Evolutionary conservation across 169 alveolate species (phyloP).

Genomic region (Plasmodium blacklocki): DNA sequence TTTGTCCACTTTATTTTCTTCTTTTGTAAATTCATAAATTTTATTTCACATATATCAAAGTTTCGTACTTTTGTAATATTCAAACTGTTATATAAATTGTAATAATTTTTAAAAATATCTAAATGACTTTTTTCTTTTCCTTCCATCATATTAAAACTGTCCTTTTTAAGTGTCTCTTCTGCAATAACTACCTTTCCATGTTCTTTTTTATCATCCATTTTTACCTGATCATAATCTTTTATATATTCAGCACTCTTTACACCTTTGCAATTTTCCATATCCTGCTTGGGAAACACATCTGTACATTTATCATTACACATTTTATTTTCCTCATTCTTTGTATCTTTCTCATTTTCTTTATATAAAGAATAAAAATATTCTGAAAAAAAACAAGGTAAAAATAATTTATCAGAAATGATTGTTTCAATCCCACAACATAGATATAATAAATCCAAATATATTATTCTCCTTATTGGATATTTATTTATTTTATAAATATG

Average conservation of each 20-base stretch:
- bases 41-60: constrained; percentile 61
- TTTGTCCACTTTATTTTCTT: constrained; percentile 3
- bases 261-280: constrained; percentile 6
- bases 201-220: constrained; percentile 7
- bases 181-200: not conserved
- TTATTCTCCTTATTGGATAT: constrained; percentile 39
- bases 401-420: constrained; percentile 35
- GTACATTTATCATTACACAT: constrained; percentile 13
- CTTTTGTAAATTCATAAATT: constrained; percentile 34
- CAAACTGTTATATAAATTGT: constrained; percentile 31
- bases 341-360: constrained; percentile 29
- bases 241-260: constrained; percentile 11
- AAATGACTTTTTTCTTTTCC: constrained; percentile 18
- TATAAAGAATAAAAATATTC: constrained; percentile 53
- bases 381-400: constrained; percentile 74
- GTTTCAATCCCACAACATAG: constrained; percentile 70
- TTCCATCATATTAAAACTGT: not conserved
- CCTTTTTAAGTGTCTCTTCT: not conserved
- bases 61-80: constrained; percentile 23
- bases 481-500: constrained; percentile 40
- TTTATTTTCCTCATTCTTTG: constrained; percentile 2
- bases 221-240: not conserved
- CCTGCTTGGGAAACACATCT: not conserved
- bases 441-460: constrained; percentile 51
- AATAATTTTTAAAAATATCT: constrained; percentile 50